These are phyloP conservation scores for Arabidopsis hybrid DNA, from an alignment of 441 rosid species.

Conservation along the genomic window DNA sequence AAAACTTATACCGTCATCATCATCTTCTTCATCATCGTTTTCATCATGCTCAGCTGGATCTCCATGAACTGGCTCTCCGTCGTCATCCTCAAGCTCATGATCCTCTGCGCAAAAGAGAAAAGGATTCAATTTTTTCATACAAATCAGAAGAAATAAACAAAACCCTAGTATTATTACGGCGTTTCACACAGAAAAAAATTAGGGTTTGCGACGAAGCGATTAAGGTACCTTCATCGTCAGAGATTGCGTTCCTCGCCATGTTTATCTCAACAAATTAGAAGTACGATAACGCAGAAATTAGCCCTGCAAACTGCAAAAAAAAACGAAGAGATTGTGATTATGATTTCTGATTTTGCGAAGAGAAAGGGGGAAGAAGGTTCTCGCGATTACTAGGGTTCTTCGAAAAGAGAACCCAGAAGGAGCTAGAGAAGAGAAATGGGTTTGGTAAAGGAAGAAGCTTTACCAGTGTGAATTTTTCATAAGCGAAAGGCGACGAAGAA, in stretches of 20 bases:
- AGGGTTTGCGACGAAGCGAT: slow-evolving; percentile 18
- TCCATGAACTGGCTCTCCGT: slow-evolving; percentile 62
- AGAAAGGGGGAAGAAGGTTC: not conserved
- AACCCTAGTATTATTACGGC: slow-evolving; percentile 1
- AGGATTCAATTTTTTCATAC: not conserved
- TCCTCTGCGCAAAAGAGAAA: slow-evolving; percentile 56
- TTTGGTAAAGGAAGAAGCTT: not conserved
- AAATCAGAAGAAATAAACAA: not conserved
- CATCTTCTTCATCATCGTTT: slow-evolving; percentile 76
- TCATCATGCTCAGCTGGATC: slow-evolving; percentile 52
- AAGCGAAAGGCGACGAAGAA: not conserved
- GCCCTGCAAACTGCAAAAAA: slow-evolving; percentile 25
- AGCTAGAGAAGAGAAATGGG: not conserved
- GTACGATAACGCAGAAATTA: slow-evolving; percentile 4
- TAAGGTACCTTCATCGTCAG: slow-evolving; percentile 67
- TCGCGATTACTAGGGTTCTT: slow-evolving; percentile 24
- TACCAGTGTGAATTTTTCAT: not conserved
- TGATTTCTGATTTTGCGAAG: slow-evolving; percentile 23
- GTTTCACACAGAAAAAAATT: slow-evolving; percentile 20
- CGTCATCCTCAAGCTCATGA: slow-evolving; percentile 67
- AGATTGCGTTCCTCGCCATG: slow-evolving; percentile 61
- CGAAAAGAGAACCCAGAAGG: not conserved
- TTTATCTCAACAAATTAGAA: slow-evolving; percentile 8
- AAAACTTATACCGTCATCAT: slow-evolving; percentile 68
- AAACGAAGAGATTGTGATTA: not conserved